Conservation (phyloP, 176 grass and related monocot genomes). For the Musa acuminata region DNA sequence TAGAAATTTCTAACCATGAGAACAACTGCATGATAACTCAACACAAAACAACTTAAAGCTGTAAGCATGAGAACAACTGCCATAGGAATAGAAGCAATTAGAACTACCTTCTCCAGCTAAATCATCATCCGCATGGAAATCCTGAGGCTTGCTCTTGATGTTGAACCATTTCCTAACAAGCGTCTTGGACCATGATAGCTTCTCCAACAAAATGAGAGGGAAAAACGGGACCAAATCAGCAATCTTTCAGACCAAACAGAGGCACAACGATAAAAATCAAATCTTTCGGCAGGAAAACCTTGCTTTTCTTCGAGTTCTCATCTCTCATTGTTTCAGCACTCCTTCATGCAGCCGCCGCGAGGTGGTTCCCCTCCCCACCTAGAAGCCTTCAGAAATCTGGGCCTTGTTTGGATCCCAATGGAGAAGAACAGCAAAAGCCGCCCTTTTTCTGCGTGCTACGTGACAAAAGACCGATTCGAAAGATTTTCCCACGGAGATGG, state of each 20-base stretch:
- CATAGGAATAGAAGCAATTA: neutral
- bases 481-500: neutral
- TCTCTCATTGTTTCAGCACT: constrained; percentile 71
- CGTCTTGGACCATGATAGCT: constrained; percentile 94
- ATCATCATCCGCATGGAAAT: constrained; percentile 61
- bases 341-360: constrained; percentile 29
- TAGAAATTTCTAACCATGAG: neutral
- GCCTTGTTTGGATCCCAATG: neutral
- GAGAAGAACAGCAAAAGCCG: constrained; percentile 6
- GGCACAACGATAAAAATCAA: constrained; percentile 5
- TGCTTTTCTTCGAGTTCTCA: constrained; percentile 68
- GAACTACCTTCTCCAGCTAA: constrained; percentile 35
- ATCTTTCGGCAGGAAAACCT: constrained; percentile 40
- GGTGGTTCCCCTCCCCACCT: constrained; percentile 14
- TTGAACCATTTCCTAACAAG: constrained; percentile 95
- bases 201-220: constrained; percentile 15
- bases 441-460: neutral
- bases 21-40: neutral
- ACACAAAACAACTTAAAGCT: neutral
- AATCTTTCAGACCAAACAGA: constrained; percentile 22
- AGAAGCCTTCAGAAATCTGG: neutral
- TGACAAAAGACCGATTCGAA: neutral
- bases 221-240: constrained; percentile 15
- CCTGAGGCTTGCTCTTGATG: constrained; percentile 69
- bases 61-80: neutral